Evolutionary conservation across 257 asterid species (phyloP).

Genomic region (Capsicum baccatum): DNA sequence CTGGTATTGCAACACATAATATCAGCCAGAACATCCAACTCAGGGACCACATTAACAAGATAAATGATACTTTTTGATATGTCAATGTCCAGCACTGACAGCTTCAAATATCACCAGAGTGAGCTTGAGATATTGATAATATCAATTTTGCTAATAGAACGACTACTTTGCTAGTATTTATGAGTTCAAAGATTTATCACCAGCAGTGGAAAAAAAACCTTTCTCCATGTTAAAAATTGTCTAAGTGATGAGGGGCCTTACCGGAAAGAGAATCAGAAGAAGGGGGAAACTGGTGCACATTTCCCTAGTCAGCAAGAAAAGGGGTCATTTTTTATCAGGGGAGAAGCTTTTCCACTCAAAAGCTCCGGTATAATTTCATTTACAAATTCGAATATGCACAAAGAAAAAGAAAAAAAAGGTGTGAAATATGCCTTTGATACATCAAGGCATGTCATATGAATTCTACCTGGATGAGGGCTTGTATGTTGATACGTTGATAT

Average conservation of each 20-base stretch:
- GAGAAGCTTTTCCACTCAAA: background rate
- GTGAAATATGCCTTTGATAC: background rate
- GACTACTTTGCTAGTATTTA: background rate
- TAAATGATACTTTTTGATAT: background rate
- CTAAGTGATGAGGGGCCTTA: background rate
- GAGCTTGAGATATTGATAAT: background rate
- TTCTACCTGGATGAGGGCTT: constrained; percentile 86
- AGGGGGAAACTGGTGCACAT: background rate
- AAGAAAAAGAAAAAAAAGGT: background rate
- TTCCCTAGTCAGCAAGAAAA: background rate
- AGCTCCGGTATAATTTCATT: background rate
- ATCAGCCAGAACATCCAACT: background rate
- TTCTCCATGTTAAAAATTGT: background rate
- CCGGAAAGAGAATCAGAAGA: background rate
- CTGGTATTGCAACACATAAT: background rate
- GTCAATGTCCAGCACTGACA: background rate
- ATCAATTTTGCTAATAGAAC: background rate
- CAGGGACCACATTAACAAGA: background rate
- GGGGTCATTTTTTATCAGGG: background rate
- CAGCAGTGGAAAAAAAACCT: background rate
- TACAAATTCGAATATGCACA: background rate
- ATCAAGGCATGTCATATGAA: constrained; percentile 26
- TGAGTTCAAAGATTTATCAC: background rate
- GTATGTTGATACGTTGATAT: constrained; percentile 87
- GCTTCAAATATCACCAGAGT: background rate